Evolutionary conservation across 2,329 filamentous ascomycete species (phyloP), one percentile per base, ranked within the genome.

Genomic region (Ophiostoma novo-ulmi): DNA sequence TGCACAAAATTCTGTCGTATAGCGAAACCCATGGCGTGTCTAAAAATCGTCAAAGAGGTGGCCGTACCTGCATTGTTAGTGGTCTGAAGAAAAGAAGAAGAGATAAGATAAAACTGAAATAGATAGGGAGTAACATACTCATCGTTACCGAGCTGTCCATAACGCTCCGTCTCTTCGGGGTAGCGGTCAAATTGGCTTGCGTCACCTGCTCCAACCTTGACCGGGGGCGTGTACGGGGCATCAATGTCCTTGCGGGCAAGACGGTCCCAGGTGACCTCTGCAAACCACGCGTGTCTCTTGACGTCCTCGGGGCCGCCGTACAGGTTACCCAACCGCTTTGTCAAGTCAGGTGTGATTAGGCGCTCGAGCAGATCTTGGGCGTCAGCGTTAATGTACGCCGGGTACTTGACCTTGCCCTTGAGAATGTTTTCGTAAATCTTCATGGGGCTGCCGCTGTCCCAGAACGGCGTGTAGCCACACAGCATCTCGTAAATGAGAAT

Each of bases 391-490:
- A 99, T 92, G 79, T 98, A 99, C 6, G 92, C 90, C 70, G 95
- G 95, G 79, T 98, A 99, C 82, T 97, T 98, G 80, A 99, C 92
- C 76, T 91, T 90, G 72, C 94, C 95, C 78, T 93, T 94, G 74
- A 99, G 87, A 77, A 99, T 99, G 80, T 99, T 99, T 83, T 99
- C 95, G 82, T 99, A 99, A 77, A 99, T 99, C 82, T 97, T 97
- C 88, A 99, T 97, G 2, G 95, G 94, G 64, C 93, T 97, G 70
- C 94, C 95, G 76, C 92, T 92, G 80, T 99, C 95, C 94, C 95
- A 99, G 84, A 99, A 99, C 5, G 95, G 95, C 5, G 95, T 99
- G 81, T 97, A 99, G 38, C 95, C 95, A 79, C 95, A 98, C 52
- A 99, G 87, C 95, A 99, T 99, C 85, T 99, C 95, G 80, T 97